Evolutionary conservation across 257 asterid genomes (phyloP), one percentile per base, ranked within the genome.

Genomic region (Ballota nigra): DNA sequence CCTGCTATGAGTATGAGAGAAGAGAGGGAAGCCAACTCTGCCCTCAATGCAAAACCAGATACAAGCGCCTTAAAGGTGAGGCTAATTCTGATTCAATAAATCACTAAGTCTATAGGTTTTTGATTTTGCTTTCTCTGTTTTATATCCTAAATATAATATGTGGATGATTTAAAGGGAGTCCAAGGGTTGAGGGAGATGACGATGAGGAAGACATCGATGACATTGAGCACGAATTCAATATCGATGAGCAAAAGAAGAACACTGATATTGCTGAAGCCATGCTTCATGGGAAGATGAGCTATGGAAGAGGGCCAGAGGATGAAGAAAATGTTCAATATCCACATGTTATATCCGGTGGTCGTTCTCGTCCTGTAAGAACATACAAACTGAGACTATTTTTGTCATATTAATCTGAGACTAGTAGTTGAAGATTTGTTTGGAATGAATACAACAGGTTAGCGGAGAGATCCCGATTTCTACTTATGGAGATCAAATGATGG

Each of bases 221-320:
- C 79, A 93, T 93, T 45, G 98, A 93, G 68, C 92, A 93, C n/a
- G 97, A 93, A 81, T 93, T 91, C 83, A 93, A 87, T 78, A 85
- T 91, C 4, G 89, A 93, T 41, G 96, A 88, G 59, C 82, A 79
- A 41, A 87, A 83, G 66, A 87, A 53, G 70, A 91, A 93, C 77
- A 87, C 92, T 7, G 72, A 76, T 16, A 80, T 91, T 36, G 97
- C 82, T 34, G 98, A 93, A 78, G 86, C 95, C 69, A 84, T 93
- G 86, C 98, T 93, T 63, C 97, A 93, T 75, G 98, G 98, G 19
- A 93, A 93, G 83, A 93, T 93, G 98, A 93, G 94, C 66, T 89
- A 89, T 61, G 98, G 98, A 66, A 83, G 98, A 85, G 97, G 98
- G 74, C 91, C 85, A 19, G 97, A 91, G 34, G 96, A 91, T 36